Evolutionary conservation across 805 yeast species (phyloP).

Genomic region (Saturnispora hagleri): DNA sequence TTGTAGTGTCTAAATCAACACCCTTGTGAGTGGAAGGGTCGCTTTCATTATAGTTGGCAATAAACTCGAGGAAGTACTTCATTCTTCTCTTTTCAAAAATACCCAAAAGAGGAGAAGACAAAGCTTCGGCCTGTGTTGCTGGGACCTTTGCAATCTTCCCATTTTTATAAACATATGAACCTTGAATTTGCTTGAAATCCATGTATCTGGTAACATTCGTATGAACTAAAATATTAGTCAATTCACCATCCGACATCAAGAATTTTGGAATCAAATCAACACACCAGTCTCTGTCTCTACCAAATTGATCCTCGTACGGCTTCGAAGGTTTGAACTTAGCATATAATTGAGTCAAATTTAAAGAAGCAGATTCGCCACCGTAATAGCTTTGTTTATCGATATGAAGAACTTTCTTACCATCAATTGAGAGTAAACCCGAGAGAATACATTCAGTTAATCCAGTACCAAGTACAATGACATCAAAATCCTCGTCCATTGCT

Average conservation of each 20-base stretch:
- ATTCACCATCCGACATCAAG: slow-evolving; percentile 94
- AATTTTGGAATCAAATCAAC: slow-evolving; percentile 95
- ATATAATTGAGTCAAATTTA: slow-evolving; percentile 65
- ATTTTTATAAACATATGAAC: slow-evolving; percentile 84
- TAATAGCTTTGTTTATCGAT: slow-evolving; percentile 94
- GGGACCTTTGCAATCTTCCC: slow-evolving; percentile 95
- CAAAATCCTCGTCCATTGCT: slow-evolving; percentile 89
- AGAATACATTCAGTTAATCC: slow-evolving; percentile 97
- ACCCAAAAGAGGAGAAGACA: slow-evolving; percentile 88
- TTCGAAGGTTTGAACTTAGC: slow-evolving; percentile 79
- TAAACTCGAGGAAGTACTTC: slow-evolving; percentile 85
- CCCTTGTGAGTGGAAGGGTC: slow-evolving; percentile 77
- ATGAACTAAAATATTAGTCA: slow-evolving; percentile 89
- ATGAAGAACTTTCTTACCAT: slow-evolving; percentile 94
- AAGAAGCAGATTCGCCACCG: slow-evolving; percentile 88
- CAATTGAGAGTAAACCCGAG: slow-evolving; percentile 91
- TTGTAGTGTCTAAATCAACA: slow-evolving; percentile 71
- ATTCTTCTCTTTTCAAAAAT: slow-evolving; percentile 92
- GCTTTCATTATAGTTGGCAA: slow-evolving; percentile 72
- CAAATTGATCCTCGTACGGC: slow-evolving; percentile 59
- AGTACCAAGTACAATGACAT: slow-evolving; percentile 86
- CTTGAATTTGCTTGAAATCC: slow-evolving; percentile 94
- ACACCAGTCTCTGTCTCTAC: slow-evolving; percentile 96
- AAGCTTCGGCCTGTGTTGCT: slow-evolving; percentile 82
- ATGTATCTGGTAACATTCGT: slow-evolving; percentile 94